phyloP scores from a whole-genome alignment of 2,329 filamentous ascomycete genomes.

The Corinectria fuckeliana region DNA sequence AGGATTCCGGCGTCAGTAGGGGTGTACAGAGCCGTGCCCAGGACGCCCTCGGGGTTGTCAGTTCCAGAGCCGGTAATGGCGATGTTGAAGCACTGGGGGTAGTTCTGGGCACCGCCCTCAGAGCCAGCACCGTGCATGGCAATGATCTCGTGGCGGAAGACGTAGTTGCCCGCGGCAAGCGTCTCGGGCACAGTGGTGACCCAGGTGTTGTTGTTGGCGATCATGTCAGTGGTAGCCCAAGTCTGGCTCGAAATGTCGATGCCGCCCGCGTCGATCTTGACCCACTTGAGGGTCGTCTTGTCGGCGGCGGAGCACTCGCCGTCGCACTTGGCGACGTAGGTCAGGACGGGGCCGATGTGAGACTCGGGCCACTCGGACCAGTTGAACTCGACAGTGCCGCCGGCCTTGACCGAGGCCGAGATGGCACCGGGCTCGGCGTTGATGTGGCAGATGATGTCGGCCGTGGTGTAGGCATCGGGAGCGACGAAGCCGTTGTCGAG shows the following conservation, averaged over 20 bases:
- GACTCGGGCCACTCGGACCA: constrained; percentile 53
- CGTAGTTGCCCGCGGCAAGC: constrained; percentile 50
- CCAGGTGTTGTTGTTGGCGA: constrained; percentile 49
- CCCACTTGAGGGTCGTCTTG: constrained; percentile 61
- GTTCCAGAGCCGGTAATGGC: constrained; percentile 51
- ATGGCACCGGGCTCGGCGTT: constrained; percentile 44
- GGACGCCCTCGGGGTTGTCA: constrained; percentile 42
- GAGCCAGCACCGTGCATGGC: constrained; percentile 24
- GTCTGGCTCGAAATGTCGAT: constrained; percentile 45
- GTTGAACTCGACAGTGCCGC: constrained; percentile 48
- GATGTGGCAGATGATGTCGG: constrained; percentile 57
- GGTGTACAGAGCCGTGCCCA: constrained; percentile 42
- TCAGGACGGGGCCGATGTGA: constrained; percentile 63
- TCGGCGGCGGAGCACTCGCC: constrained; percentile 61
- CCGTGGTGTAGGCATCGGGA: constrained; percentile 45
- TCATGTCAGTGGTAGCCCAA: constrained; percentile 50
- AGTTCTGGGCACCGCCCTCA: constrained; percentile 56
- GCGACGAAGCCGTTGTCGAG: constrained; percentile 60
- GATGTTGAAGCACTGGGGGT: constrained; percentile 58
- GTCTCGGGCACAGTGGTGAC: constrained; percentile 45
- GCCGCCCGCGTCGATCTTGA: constrained; percentile 69
- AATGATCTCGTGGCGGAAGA: constrained; percentile 59
- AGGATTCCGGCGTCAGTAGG: constrained; percentile 41
- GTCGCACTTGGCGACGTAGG: constrained; percentile 66
- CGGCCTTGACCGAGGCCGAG: constrained; percentile 48